Evolutionary conservation across 306 rosid species (phyloP).

Genomic region (Rubus idaeus): DNA sequence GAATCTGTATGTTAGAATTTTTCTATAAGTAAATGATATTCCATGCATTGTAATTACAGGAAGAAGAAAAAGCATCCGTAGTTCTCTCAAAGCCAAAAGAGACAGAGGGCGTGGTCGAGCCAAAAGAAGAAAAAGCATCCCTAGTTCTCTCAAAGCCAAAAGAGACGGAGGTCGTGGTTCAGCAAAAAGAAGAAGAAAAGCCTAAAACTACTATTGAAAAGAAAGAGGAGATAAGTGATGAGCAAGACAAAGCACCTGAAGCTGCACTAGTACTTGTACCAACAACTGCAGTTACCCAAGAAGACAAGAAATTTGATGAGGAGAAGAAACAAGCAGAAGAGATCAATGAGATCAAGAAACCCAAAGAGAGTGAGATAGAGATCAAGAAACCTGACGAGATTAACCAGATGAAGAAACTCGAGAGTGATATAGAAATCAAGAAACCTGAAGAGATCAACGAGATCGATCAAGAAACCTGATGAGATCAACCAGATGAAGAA

Average conservation of each 20-base stretch:
- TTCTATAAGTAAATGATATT: no score
- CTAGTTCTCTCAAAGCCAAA: neutral
- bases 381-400: neutral
- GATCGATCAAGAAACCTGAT: neutral
- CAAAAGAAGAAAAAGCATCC: conserved; percentile 4
- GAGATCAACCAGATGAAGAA: neutral
- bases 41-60: conserved; percentile 12
- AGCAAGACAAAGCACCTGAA: conserved; percentile 9
- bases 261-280: neutral
- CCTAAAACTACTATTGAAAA: neutral
- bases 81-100: neutral
- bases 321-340: neutral
- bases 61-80: conserved; percentile 4
- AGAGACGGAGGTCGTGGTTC: neutral
- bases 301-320: neutral
- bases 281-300: conserved; percentile 10
- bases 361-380: neutral
- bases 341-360: neutral
- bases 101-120: neutral
- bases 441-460: neutral
- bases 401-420: no score
- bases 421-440: neutral
- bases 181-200: conserved; percentile 16
- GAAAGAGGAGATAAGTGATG: conserved; percentile 3
- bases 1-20: no score